Conservation (phyloP, 2,329 filamentous ascomycete genomes). For the Colletotrichum euphorbiae region DNA sequence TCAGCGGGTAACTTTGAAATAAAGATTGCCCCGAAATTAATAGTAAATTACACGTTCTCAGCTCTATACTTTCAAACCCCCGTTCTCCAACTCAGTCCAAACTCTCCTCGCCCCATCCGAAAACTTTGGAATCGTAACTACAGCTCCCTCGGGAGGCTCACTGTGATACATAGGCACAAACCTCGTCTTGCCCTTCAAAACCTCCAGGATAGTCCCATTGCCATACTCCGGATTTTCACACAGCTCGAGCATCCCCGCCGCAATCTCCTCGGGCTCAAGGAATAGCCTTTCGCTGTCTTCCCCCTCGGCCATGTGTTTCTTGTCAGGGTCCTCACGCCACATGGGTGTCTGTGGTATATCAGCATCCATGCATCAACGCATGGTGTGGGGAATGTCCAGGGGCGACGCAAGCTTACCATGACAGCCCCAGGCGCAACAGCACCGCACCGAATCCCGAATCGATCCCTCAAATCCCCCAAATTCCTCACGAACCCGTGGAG, state of each 20-base stretch:
- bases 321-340: constrained; percentile 49
- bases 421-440: constrained; percentile 51
- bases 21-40: no score
- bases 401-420: constrained; percentile 39
- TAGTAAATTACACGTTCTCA: no score
- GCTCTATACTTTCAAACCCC: constrained; percentile 42
- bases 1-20: not conserved
- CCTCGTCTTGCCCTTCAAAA: constrained; percentile 43
- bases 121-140: constrained; percentile 43
- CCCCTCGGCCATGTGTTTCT: constrained; percentile 44
- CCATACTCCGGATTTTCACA: constrained; percentile 43
- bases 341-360: constrained; percentile 46
- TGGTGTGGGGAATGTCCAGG: not conserved
- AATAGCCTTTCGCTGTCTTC: constrained; percentile 43
- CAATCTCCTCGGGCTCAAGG: constrained; percentile 48
- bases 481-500: constrained; percentile 51
- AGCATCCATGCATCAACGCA: not conserved
- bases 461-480: constrained; percentile 46
- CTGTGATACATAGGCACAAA: constrained; percentile 47
- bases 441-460: constrained; percentile 49
- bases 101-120: constrained; percentile 42
- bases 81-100: constrained; percentile 41
- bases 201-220: constrained; percentile 50
- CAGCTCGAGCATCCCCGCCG: constrained; percentile 47
- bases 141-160: constrained; percentile 43